Percentiles rank a stretch among this genome's conserved stretches.
phyloP scores from a whole-genome alignment of 805 yeast species.

The Metschnikowia cerradonensis region DNA sequence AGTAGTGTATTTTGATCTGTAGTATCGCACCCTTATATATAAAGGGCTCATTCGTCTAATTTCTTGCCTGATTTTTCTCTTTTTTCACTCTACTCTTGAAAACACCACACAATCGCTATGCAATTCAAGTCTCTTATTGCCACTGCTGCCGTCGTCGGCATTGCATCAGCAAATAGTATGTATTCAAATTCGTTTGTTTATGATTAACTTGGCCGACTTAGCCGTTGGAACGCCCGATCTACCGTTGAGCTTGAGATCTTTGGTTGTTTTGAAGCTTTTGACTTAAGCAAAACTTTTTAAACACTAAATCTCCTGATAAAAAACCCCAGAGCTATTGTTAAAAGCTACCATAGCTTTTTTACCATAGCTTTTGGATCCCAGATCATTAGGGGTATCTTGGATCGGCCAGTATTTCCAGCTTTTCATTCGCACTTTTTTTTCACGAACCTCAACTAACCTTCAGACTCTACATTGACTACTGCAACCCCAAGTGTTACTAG shows the following conservation, averaged over 20 bases:
- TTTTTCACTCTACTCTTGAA: constrained; percentile 5
- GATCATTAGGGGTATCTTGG: too few species aligned
- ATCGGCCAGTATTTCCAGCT: too few species aligned
- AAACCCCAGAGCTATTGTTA: too few species aligned
- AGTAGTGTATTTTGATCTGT: background rate
- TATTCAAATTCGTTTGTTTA: background rate
- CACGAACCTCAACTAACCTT: constrained; percentile 7
- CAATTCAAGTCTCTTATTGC: constrained; percentile 52
- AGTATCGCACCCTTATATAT: background rate
- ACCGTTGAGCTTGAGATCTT: too few species aligned
- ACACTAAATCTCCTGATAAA: too few species aligned
- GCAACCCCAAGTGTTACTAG: constrained; percentile 54
- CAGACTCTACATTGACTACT: constrained; percentile 46
- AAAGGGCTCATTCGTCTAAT: background rate
- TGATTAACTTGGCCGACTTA: too few species aligned
- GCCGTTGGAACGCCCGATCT: too few species aligned
- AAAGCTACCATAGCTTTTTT: too few species aligned
- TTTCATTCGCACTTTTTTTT: background rate
- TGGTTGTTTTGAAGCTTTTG: background rate
- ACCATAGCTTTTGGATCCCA: too few species aligned
- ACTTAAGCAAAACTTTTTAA: background rate
- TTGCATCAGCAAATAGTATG: constrained; percentile 39
- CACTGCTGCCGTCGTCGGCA: constrained; percentile 47
- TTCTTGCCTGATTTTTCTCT: constrained; percentile 1
- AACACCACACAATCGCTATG: constrained; percentile 33